Base-by-base conservation (phyloP, 129 eudicot genomes). In the Lonicera japonica region DNA sequence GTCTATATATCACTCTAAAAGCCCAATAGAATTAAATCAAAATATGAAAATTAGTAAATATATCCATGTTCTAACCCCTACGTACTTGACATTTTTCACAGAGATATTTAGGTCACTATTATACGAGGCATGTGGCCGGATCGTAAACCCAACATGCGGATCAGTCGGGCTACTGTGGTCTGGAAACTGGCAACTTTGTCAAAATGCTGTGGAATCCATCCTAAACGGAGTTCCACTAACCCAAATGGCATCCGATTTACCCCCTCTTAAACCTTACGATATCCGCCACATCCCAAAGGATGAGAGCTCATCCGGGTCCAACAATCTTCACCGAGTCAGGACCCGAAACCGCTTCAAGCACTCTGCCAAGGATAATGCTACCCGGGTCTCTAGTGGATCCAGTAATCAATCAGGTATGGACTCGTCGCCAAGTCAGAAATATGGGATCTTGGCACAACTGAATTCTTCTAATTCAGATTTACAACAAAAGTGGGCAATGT, bases 71-170 rank as follows among this genome's bases (percentile, higher is more conserved):
- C 21, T 23, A 11, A 21, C 45, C n/a, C 14, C 3, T 3, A 6
- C 14, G 6, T 45, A 15, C 38, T 59, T 41, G 52, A 1, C 39
- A 22, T 13, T 14, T 8, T 69, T 68, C 69, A 41, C 94, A 89
- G 96, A 77, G 52, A 80, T 82, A 34, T 89, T 89, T 58, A 58
- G 86, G 66, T 89, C 97, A 9, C 84, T 89, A 24, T 66, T 86
- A 19, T 80, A 89, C 73, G 97, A 89, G 61, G 90, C 97, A 1
- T 89, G 97, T 34, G 97, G 97, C n/a, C 79, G 97, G 69, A 89
- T 89, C 5, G 86, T 89, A 80, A 89, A 89, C 68, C 97, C 97
- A 23, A 76, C 86, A 7, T 82, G 78, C 81, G 97, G 97, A 55
- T 86, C 97, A 0, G 95, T 89, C 34, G 95, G 97, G 83, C 71